These are phyloP conservation scores for Aspergillus indologenus DNA, from an alignment of 495 filamentous ascomycete genomes.

Conservation along the genomic window DNA sequence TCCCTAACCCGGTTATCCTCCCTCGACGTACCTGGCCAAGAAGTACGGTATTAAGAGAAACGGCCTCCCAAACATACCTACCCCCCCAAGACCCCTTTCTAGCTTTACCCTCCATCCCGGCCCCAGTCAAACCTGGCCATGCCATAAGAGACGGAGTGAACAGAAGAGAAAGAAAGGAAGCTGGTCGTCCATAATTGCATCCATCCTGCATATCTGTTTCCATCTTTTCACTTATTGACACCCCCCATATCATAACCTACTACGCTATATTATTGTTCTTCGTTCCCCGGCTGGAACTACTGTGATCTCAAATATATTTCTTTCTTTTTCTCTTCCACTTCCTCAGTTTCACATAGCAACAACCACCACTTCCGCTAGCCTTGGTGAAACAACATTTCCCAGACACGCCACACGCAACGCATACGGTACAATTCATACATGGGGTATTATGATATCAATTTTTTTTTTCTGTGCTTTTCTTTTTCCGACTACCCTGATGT, in stretches of 20 bases:
- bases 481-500: too few relatives aligned
- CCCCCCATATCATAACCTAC: neutral
- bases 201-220: constrained; percentile 7
- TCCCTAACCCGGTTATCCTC: neutral
- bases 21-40: neutral
- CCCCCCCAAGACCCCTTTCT: neutral
- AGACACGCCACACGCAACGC: too few relatives aligned
- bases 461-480: too few relatives aligned
- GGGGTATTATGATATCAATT: too few relatives aligned
- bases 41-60: neutral
- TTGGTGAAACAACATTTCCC: too few relatives aligned
- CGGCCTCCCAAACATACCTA: neutral
- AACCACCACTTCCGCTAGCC: too few relatives aligned
- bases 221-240: constrained; percentile 8
- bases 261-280: neutral
- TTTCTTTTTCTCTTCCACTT: neutral
- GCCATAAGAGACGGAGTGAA: neutral
- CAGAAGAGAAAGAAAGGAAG: neutral
- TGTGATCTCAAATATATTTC: constrained; percentile 5
- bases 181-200: neutral
- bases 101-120: neutral
- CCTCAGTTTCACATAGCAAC: too few relatives aligned
- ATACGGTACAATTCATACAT: too few relatives aligned
- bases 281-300: constrained; percentile 22
- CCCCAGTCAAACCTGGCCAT: neutral